Conservation (phyloP, 805 yeast genomes). For the Starmerella lactis-condensi region DNA sequence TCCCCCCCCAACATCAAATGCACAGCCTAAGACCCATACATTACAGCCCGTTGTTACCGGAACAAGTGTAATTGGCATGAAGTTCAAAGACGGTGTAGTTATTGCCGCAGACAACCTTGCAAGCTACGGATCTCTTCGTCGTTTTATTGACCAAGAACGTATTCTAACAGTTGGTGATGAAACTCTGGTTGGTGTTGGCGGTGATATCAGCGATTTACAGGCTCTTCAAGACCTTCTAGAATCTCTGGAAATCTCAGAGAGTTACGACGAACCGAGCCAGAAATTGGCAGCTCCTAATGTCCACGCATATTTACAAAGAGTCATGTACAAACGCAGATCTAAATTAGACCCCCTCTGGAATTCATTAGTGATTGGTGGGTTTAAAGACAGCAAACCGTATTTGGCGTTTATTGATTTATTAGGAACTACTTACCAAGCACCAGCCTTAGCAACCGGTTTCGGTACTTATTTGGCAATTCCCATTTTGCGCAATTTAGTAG, state of each 20-base stretch:
- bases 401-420: constrained; percentile 74
- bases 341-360: constrained; percentile 97
- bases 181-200: constrained; percentile 82
- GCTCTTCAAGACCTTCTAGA: constrained; percentile 56
- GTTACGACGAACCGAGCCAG: constrained; percentile 43
- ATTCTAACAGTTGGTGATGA: constrained; percentile 65
- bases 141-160: constrained; percentile 74
- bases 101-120: constrained; percentile 85
- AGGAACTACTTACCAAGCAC: constrained; percentile 79
- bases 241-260: constrained; percentile 59
- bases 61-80: constrained; percentile 81
- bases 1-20: no score
- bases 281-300: constrained; percentile 66
- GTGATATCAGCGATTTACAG: constrained; percentile 90
- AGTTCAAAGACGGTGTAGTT: constrained; percentile 74
- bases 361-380: constrained; percentile 78
- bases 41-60: constrained; percentile 94
- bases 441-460: constrained; percentile 86
- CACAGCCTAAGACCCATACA: constrained; percentile 60
- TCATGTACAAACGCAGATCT: constrained; percentile 70
- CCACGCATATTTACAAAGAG: constrained; percentile 68
- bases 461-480: constrained; percentile 93
- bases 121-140: constrained; percentile 84
- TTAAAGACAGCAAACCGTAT: constrained; percentile 55
- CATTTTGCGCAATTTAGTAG: constrained; percentile 65